Evolutionary conservation across 352 stramenopile genomes (phyloP).

Genomic region (Blastocystis hominis): DNA sequence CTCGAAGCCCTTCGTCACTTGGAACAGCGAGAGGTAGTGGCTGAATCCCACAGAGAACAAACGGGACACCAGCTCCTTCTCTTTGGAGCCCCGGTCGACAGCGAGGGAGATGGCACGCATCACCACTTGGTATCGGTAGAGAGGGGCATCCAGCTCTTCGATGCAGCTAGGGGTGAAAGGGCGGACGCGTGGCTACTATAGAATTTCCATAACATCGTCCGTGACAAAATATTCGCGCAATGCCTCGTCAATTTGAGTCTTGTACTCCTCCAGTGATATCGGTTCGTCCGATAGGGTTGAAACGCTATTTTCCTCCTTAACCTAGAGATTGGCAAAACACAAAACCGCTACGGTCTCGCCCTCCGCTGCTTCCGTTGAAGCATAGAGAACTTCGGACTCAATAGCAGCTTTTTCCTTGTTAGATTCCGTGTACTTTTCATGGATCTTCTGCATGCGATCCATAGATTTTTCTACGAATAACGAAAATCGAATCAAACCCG

Average conservation of each 20-base stretch:
- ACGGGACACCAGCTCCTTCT: slow-evolving; percentile 79
- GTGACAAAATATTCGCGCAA: slow-evolving; percentile 77
- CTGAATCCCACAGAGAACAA: slow-evolving; percentile 84
- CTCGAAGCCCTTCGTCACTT: slow-evolving; percentile 81
- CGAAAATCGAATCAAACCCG: no score
- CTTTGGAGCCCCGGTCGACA: slow-evolving; percentile 81
- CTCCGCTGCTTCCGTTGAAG: not conserved
- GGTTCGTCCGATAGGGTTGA: not conserved
- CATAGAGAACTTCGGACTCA: not conserved
- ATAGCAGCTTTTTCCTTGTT: not conserved
- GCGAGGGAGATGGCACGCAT: slow-evolving; percentile 85
- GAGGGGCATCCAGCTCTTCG: slow-evolving; percentile 63
- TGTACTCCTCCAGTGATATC: slow-evolving; percentile 70
- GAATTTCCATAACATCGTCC: slow-evolving; percentile 61
- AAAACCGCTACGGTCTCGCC: not conserved
- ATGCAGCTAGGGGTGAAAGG: slow-evolving; percentile 59
- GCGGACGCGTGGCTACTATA: not conserved
- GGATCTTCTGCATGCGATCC: not conserved
- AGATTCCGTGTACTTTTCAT: not conserved
- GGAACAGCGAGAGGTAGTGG: slow-evolving; percentile 60
- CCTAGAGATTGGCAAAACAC: not conserved
- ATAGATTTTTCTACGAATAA: slow-evolving; percentile 8
- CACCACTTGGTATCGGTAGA: slow-evolving; percentile 81
- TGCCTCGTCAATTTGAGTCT: slow-evolving; percentile 79
- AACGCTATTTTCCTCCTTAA: not conserved